Evolutionary conservation across 352 stramenopile genomes (phyloP), one percentile per base, ranked within the genome.

Genomic region (Bremia lactucae): DNA sequence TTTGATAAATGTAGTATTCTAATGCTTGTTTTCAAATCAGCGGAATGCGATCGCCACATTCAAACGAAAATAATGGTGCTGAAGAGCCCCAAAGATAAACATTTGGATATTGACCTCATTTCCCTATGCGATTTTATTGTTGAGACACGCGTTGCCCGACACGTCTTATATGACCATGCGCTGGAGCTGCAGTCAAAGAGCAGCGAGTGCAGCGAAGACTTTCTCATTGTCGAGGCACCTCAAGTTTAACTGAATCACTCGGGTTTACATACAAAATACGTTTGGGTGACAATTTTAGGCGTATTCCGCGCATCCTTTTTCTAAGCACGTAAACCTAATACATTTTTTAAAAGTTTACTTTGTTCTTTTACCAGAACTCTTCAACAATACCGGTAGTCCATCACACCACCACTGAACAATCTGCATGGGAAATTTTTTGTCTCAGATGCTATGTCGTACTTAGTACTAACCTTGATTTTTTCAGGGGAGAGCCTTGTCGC

Each of bases 11-110:
- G 16, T 11, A 2, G 38, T 19, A 44, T 23, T 14, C 43, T 62
- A 46, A 63, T 28, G 15, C 31, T 16, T 24, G 45, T 15, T 36
- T 7, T 18, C 35, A 50, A 13, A 36, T 34, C 36, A 89, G 77
- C 77, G 21, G 77, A 89, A 49, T 58, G 65, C 18, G 87, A 68
- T 45, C 62, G 63, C 23, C 70, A 65, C 4, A 62, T 83, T 52
- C 82, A 80, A 51, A 86, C 71, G 18, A 89, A 89, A 54, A 74
- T 87, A 47, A 87, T 89, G 73, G 65, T 89, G 37, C 53, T 89
- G 7, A 83, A 79, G 50, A 64, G 55, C 33, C 63, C 69, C 1
- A 81, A 82, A 38, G 59, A 57, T 13, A 80, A 73, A 42, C 62
- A 71, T 26, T 54, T 50, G 23, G 37, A 58, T 16, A 63, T 78